Base-by-base conservation (phyloP, 371 early-diverging fungal species). In the Lichtheimia hyalospora region DNA sequence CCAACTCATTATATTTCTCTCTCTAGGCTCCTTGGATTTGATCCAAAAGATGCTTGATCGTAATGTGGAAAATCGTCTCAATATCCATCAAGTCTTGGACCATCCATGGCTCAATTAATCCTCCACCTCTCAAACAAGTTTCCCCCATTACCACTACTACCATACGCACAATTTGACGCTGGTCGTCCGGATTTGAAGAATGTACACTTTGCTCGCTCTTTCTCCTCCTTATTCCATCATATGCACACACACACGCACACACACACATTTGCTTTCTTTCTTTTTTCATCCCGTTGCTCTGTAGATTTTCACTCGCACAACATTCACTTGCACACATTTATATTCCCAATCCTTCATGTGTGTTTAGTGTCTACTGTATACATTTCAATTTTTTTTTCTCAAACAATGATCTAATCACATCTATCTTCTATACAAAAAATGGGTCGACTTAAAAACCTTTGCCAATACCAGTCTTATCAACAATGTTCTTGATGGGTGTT, bases 31-130 rank as follows among this genome's bases (percentile, higher is more conserved):
- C 18, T 61, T 84, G 44, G 84, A 84, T 65, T 63, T 87, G 28
- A 73, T 87, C 43, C 63, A 69, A 59, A 61, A 67, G 54, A 84
- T 86, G 81, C 65, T 87, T 43, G 69, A 79, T 43, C 77, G 81
- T 25, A 77, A 86, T 63, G 75, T 79, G 18, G 71, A 71, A 41
- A 69, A 67, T 51, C 75, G 87, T 42, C 78, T 81, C 14, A 75
- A 71, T 20, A 84, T 86, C 25, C 80, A 82, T 16, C 60, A 75
- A 53, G 84, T 86, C 53, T 63, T 84, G 57, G 70, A 62, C 39
- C 87, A 87, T 68, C 69, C 71, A 49, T 86, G 87, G 85, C 66
- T 86, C 57, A 63, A 57, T 24, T 52, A 13, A 42, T 41, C 28
- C 50, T n/a, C 39, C 41, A 21, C 39, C 21, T 39, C 54, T 27